Percentiles rank a stretch among this genome's conserved stretches.
Evolutionary conservation across 495 filamentous ascomycete genomes (phyloP).

Genomic region (Ramalina peruviana): DNA sequence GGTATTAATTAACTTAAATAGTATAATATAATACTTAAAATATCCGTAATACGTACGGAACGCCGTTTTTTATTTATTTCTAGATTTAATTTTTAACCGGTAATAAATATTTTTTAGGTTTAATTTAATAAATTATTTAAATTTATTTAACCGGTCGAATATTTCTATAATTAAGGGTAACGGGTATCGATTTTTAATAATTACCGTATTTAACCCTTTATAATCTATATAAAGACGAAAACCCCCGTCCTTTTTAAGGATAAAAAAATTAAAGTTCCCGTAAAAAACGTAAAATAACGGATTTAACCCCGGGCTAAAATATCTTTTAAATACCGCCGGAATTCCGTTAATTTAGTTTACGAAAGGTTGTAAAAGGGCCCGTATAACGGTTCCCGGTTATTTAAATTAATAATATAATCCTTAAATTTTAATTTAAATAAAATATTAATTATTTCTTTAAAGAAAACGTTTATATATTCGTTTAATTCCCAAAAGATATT

Average conservation of each 20-base stretch:
- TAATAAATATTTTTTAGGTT: conserved; percentile 15
- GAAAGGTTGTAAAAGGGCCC: no score
- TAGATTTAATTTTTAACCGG: conserved; percentile 6
- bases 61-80: conserved; percentile 13
- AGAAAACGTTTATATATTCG: neutral
- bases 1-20: conserved; percentile 20
- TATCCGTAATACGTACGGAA: conserved; percentile 1
- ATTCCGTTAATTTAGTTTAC: no score
- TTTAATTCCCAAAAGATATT: neutral
- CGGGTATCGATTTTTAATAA: conserved; percentile 9
- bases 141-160: neutral
- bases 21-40: conserved; percentile 20
- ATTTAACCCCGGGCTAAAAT: no score
- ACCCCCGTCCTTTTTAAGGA: conserved; percentile 3
- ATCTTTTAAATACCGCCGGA: no score
- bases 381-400: no score
- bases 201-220: conserved; percentile 9
- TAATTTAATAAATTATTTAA: conserved; percentile 12
- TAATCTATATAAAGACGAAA: conserved; percentile 13
- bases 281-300: no score
- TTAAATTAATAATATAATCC: no score
- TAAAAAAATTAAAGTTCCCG: neutral
- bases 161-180: conserved; percentile 9
- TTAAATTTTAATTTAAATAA: neutral
- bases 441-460: conserved; percentile 1